Conservation (phyloP, 169 alveolate genomes). For the Eimeria acervulina region DNA sequence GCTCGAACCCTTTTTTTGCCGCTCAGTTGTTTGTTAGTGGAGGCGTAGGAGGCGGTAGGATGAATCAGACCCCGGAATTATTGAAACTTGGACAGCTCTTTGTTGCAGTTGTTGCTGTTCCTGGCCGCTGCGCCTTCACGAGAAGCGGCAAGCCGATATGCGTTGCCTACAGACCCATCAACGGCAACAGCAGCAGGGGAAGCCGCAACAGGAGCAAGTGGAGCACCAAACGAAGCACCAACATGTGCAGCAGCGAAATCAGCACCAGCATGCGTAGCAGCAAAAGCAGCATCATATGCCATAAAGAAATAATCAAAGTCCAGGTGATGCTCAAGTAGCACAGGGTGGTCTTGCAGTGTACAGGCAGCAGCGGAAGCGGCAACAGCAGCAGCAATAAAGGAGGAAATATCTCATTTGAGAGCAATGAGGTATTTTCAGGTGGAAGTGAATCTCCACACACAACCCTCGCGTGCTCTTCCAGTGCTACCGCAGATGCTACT, state of each 20-base stretch:
- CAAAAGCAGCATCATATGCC: background rate
- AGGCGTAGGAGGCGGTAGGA: slow-evolving; percentile 91
- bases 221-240: background rate
- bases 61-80: slow-evolving; percentile 90
- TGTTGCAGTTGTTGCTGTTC: slow-evolving; percentile 57
- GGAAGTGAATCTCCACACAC: slow-evolving; percentile 92
- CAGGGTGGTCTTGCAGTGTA: background rate
- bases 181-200: background rate
- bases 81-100: slow-evolving; percentile 85
- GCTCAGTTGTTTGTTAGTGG: slow-evolving; percentile 97
- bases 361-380: background rate
- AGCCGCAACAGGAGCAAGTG: background rate
- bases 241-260: background rate
- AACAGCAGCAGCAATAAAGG: background rate
- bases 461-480: background rate
- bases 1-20: no score
- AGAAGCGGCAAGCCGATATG: slow-evolving; percentile 97
- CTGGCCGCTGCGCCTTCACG: slow-evolving; percentile 94
- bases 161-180: slow-evolving; percentile 91
- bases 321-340: background rate
- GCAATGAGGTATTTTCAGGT: slow-evolving; percentile 99
- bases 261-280: no score
- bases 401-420: slow-evolving; percentile 85
- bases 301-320: background rate
- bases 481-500: slow-evolving; percentile 36